phyloP scores from a whole-genome alignment of 768 basidiomycete species.

The Russula foetens region DNA sequence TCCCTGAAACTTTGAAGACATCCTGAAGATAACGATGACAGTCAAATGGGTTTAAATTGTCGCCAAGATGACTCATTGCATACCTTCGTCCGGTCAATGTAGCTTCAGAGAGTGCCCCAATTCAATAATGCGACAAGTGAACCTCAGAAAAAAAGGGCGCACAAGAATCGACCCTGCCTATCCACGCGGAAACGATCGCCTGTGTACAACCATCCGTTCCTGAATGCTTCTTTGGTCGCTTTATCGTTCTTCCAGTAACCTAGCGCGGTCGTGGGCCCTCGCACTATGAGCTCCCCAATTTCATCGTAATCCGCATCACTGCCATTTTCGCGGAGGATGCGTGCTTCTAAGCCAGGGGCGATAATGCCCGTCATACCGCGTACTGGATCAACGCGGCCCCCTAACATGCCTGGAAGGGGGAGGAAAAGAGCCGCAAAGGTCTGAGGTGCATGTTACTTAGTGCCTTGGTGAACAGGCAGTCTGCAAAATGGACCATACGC shows the following conservation, averaged over 20 bases:
- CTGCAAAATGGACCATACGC: neutral
- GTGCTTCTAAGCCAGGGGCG: slow-evolving; percentile 54
- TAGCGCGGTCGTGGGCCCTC: slow-evolving; percentile 44
- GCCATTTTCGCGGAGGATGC: slow-evolving; percentile 53
- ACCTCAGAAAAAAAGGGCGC: slow-evolving; percentile 18
- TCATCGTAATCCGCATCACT: slow-evolving; percentile 45
- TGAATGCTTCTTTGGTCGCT: slow-evolving; percentile 59
- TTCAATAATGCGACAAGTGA: neutral
- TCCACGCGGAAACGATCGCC: slow-evolving; percentile 65
- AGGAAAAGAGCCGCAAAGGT: slow-evolving; percentile 1
- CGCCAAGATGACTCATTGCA: neutral
- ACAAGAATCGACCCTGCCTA: slow-evolving; percentile 59
- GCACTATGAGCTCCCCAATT: slow-evolving; percentile 58
- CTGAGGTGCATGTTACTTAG: slow-evolving; percentile 8
- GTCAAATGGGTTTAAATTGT: neutral
- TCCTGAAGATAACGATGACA: slow-evolving; percentile 37
- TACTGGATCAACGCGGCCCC: slow-evolving; percentile 19
- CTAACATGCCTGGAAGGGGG: slow-evolving; percentile 6
- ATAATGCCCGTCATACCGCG: slow-evolving; percentile 49
- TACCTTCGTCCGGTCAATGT: slow-evolving; percentile 72
- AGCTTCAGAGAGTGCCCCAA: slow-evolving; percentile 33
- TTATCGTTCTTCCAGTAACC: slow-evolving; percentile 71
- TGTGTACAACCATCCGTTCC: slow-evolving; percentile 63
- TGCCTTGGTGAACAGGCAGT: neutral
- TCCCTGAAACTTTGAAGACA: slow-evolving; percentile 71